Evolutionary conservation across 441 rosid genomes (phyloP).

Genomic region (Populus hybrid): DNA sequence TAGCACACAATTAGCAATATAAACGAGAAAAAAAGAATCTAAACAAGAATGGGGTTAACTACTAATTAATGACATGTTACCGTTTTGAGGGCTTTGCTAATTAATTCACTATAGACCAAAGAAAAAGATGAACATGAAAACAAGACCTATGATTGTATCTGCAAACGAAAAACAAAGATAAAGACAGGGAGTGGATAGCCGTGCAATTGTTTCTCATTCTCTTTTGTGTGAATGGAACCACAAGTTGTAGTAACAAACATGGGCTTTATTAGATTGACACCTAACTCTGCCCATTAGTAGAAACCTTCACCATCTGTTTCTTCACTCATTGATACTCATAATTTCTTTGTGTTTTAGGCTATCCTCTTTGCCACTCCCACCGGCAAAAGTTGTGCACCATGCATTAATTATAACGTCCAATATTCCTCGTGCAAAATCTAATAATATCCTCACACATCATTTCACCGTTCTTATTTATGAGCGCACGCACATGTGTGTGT

Average conservation of each 20-base stretch:
- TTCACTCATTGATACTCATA: constrained; percentile 27
- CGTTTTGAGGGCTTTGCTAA: neutral
- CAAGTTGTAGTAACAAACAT: constrained; percentile 39
- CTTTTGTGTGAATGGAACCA: constrained; percentile 21
- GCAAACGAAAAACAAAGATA: constrained; percentile 6
- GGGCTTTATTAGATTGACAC: constrained; percentile 49
- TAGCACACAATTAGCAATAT: neutral
- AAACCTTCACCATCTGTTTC: constrained; percentile 34
- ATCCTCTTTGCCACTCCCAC: constrained; percentile 14
- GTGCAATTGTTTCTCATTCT: constrained; percentile 24
- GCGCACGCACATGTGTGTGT: too few species aligned
- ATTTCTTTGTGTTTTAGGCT: neutral
- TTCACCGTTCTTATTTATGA: neutral
- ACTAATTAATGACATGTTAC: neutral
- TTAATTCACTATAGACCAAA: constrained; percentile 30
- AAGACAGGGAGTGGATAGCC: constrained; percentile 24
- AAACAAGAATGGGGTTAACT: neutral
- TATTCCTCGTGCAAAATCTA: neutral
- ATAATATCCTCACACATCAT: neutral
- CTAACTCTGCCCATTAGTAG: constrained; percentile 50
- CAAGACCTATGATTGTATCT: constrained; percentile 18
- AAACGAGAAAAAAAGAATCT: neutral
- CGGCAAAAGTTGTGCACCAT: constrained; percentile 21
- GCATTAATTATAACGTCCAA: constrained; percentile 22
- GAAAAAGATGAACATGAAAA: constrained; percentile 21